phyloP scores from a whole-genome alignment of 768 basidiomycete genomes.

The Postia placenta region DNA sequence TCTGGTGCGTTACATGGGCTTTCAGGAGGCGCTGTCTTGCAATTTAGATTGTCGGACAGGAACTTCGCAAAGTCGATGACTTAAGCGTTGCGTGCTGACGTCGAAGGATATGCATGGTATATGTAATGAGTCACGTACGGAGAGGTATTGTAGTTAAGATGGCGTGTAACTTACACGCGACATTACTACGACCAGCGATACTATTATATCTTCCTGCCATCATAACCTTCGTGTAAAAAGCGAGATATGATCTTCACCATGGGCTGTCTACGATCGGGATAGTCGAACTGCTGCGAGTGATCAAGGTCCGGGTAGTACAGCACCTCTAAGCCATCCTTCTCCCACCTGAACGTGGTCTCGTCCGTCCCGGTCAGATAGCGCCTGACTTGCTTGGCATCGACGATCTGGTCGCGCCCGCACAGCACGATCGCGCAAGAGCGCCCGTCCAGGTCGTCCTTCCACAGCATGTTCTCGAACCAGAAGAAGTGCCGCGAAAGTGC shows the following conservation, averaged over 20 bases:
- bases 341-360: slow-evolving; percentile 20
- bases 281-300: slow-evolving; percentile 36
- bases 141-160: too few relatives aligned
- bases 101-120: too few relatives aligned
- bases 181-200: too few relatives aligned
- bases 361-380: slow-evolving; percentile 33
- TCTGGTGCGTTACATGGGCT: too few relatives aligned
- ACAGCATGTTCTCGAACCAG: slow-evolving; percentile 57
- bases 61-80: too few relatives aligned
- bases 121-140: too few relatives aligned
- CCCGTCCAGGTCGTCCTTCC: slow-evolving; percentile 46
- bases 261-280: slow-evolving; percentile 17
- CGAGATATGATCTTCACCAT: slow-evolving; percentile 26
- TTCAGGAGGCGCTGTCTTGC: too few relatives aligned
- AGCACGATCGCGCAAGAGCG: slow-evolving; percentile 29
- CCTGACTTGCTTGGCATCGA: slow-evolving; percentile 32
- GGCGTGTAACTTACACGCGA: too few relatives aligned
- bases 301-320: slow-evolving; percentile 33
- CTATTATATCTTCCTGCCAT: too few relatives aligned
- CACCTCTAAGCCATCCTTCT: slow-evolving; percentile 29
- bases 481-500: slow-evolving; percentile 58
- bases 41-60: too few relatives aligned
- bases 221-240: slow-evolving; percentile 17
- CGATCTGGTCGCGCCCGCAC: slow-evolving; percentile 36
- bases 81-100: too few relatives aligned